phyloP scores from a whole-genome alignment of 2,329 filamentous ascomycete genomes.

The Ophiostoma tasmaniense region DNA sequence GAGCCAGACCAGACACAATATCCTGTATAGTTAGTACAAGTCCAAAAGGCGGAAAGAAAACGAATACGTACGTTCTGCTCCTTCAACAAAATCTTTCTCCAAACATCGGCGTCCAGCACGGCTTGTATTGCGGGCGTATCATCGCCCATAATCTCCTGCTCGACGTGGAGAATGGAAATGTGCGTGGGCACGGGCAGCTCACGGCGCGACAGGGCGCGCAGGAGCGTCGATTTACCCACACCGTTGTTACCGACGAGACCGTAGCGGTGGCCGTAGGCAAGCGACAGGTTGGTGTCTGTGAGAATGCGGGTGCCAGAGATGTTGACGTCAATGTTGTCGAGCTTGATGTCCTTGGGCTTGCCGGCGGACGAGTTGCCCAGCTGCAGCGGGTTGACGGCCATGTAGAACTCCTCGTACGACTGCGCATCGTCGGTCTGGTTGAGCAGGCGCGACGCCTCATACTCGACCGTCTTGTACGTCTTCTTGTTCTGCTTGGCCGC shows the following conservation, averaged over 20 bases:
- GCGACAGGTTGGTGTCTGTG: slow-evolving; percentile 79
- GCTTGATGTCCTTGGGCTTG: slow-evolving; percentile 98
- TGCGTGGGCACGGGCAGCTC: slow-evolving; percentile 92
- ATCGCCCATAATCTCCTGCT: slow-evolving; percentile 96
- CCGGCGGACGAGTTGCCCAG: slow-evolving; percentile 59
- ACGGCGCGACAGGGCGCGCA: slow-evolving; percentile 83
- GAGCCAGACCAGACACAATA: slow-evolving; percentile 65
- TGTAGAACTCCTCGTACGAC: slow-evolving; percentile 99
- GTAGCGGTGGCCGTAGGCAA: slow-evolving; percentile 89
- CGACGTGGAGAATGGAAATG: slow-evolving; percentile 97
- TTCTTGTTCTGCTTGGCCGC: slow-evolving; percentile 98
- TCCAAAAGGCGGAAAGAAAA: background rate
- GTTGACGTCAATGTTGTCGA: slow-evolving; percentile 90
- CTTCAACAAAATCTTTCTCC: slow-evolving; percentile 87
- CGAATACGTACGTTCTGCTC: slow-evolving; percentile 65
- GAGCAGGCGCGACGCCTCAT: slow-evolving; percentile 85
- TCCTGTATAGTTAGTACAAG: slow-evolving; percentile 39
- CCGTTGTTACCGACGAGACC: slow-evolving; percentile 98
- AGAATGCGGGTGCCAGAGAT: slow-evolving; percentile 85
- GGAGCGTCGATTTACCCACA: slow-evolving; percentile 94
- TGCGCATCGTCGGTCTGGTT: slow-evolving; percentile 73
- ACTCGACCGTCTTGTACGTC: slow-evolving; percentile 95
- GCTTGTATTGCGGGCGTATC: slow-evolving; percentile 92
- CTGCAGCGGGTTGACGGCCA: slow-evolving; percentile 96
- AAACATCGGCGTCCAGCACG: slow-evolving; percentile 93